phyloP scores from a whole-genome alignment of 1,284 basidiomycete genomes.

The Retiboletus flavoniger region DNA sequence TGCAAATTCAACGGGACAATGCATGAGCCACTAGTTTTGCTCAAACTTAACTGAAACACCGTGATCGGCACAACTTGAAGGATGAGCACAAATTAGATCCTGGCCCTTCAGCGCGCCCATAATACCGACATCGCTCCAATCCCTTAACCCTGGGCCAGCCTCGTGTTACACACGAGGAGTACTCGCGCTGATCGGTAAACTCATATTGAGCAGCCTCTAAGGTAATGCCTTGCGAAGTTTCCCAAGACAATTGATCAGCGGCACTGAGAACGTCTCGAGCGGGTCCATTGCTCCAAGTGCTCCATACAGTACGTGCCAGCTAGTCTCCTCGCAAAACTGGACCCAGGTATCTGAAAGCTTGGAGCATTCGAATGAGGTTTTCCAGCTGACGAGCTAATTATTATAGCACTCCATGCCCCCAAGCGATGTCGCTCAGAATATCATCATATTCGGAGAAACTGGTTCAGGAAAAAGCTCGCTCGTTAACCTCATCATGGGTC shows the following conservation, averaged over 20 bases:
- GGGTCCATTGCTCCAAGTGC: neutral
- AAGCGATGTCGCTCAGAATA: slow-evolving; percentile 18
- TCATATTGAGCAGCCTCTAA: neutral
- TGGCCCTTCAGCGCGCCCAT: neutral
- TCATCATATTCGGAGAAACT: slow-evolving; percentile 33
- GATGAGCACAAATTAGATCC: neutral
- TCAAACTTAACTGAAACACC: neutral
- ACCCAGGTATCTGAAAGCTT: slow-evolving; percentile 17
- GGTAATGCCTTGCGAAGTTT: neutral
- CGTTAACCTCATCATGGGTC: slow-evolving; percentile 31
- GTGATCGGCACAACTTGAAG: neutral
- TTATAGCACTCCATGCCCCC: slow-evolving; percentile 18
- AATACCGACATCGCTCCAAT: neutral
- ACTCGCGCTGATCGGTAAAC: slow-evolving; percentile 19
- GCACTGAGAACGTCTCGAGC: neutral
- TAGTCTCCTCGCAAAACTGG: neutral
- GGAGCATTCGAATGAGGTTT: neutral
- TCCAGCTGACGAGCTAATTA: slow-evolving; percentile 5
- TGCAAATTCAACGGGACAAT: neutral
- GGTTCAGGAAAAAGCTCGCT: slow-evolving; percentile 36
- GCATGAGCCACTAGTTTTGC: neutral
- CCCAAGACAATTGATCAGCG: slow-evolving; percentile 1
- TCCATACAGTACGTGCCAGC: slow-evolving; percentile 1
- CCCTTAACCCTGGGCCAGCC: slow-evolving; percentile 3
- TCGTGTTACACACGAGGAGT: slow-evolving; percentile 16